These are phyloP conservation scores for Gonium pectorale DNA, from an alignment of 139 green algal genomes.

Conservation along the genomic window DNA sequence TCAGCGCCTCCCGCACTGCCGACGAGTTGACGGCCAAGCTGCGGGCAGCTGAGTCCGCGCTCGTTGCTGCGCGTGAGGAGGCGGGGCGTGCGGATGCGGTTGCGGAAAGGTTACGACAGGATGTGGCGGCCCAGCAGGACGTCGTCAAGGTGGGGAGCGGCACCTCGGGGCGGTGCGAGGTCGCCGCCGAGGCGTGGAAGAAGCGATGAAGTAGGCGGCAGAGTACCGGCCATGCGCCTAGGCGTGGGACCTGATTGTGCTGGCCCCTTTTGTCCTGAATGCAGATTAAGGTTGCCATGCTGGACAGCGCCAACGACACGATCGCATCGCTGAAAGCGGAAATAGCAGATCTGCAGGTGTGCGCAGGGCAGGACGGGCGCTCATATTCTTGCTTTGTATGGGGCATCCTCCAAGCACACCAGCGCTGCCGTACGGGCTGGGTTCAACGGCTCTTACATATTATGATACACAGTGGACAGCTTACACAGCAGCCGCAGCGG, in stretches of 20 bases:
- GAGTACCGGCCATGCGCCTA: too few species aligned
- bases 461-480: too few species aligned
- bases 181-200: too few species aligned
- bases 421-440: too few species aligned
- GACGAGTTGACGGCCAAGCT: constrained; percentile 48
- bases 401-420: too few species aligned
- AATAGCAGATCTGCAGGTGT: constrained; percentile 55
- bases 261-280: too few species aligned
- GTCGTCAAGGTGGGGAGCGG: constrained; percentile 65
- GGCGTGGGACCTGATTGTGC: too few species aligned
- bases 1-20: constrained; percentile 12
- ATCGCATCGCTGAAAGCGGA: constrained; percentile 71
- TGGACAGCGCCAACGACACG: constrained; percentile 79
- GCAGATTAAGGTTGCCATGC: constrained; percentile 82
- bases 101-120: constrained; percentile 26
- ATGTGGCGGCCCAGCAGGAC: constrained; percentile 59
- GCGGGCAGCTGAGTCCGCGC: constrained; percentile 1
- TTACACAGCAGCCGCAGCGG: too few species aligned
- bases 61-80: constrained; percentile 38
- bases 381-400: not conserved
- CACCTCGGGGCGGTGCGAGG: too few species aligned
- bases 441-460: too few species aligned
- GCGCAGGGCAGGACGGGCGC: not conserved
- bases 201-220: too few species aligned
- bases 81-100: constrained; percentile 7